Conservation (phyloP, 768 basidiomycete genomes). For the Tricholoma sp. region DNA sequence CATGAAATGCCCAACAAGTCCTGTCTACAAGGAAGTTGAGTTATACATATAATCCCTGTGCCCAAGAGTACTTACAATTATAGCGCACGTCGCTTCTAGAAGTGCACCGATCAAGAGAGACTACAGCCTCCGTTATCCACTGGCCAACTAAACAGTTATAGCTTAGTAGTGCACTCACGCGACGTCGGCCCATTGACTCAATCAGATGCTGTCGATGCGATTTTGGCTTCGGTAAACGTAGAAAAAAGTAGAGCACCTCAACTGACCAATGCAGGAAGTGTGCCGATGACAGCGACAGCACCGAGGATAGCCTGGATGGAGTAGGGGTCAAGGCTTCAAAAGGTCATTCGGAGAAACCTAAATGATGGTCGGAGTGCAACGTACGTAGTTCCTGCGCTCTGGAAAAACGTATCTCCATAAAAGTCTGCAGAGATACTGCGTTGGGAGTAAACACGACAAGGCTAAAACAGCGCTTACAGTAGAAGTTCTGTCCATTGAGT, state of each 20-base stretch:
- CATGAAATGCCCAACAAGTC: slow-evolving; percentile 65
- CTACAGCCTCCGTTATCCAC: slow-evolving; percentile 22
- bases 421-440: slow-evolving; percentile 43
- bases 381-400: slow-evolving; percentile 62
- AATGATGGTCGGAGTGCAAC: slow-evolving; percentile 9
- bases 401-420: slow-evolving; percentile 79
- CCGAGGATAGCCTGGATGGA: slow-evolving; percentile 74
- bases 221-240: neutral
- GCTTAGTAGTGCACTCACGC: slow-evolving; percentile 27
- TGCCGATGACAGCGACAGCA: slow-evolving; percentile 69
- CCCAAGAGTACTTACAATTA: slow-evolving; percentile 41
- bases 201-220: slow-evolving; percentile 44
- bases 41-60: neutral
- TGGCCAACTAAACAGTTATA: neutral
- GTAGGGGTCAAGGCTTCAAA: slow-evolving; percentile 53
- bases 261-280: slow-evolving; percentile 59
- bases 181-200: slow-evolving; percentile 71
- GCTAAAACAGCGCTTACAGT: slow-evolving; percentile 40
- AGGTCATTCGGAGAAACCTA: neutral
- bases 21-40: slow-evolving; percentile 38
- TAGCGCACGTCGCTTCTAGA: slow-evolving; percentile 53
- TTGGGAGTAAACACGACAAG: neutral
- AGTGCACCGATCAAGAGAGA: slow-evolving; percentile 63
- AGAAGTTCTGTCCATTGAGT: slow-evolving; percentile 78
- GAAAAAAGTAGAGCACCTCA: slow-evolving; percentile 2